These are phyloP conservation scores for Musa acuminata DNA, from an alignment of 176 grass and related monocot genomes.

Conservation along the genomic window DNA sequence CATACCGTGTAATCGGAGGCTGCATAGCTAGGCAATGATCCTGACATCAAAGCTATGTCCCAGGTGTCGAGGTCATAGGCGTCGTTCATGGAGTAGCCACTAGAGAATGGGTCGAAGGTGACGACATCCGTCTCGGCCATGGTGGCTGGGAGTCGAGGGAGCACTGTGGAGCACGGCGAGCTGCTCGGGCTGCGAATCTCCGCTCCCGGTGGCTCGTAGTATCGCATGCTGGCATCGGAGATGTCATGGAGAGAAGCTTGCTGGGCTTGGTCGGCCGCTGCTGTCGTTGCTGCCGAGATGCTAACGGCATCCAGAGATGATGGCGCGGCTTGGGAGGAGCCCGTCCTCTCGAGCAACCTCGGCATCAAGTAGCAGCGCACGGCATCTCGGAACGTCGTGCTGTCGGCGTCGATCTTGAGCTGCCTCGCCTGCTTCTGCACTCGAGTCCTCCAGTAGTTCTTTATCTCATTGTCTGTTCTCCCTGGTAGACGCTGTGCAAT, in stretches of 20 bases:
- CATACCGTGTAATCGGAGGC: not conserved
- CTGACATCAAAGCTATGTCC: not conserved
- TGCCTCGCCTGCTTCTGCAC: conserved; percentile 16
- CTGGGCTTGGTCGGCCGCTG: too few species aligned
- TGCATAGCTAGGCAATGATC: not conserved
- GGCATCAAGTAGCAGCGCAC: conserved; percentile 11
- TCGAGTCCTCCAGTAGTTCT: conserved; percentile 18
- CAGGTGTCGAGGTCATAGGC: not conserved
- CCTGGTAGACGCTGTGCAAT: conserved; percentile 13
- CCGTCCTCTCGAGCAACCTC: conserved; percentile 6
- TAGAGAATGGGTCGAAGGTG: not conserved
- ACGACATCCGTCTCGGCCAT: not conserved
- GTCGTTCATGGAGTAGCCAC: not conserved
- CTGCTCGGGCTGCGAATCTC: not conserved
- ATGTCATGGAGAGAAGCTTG: too few species aligned
- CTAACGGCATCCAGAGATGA: not conserved
- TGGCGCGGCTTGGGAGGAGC: not conserved
- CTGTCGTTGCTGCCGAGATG: not conserved
- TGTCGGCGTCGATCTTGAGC: conserved; percentile 17
- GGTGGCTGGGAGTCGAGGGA: not conserved
- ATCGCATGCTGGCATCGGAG: not conserved
- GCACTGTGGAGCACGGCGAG: not conserved
- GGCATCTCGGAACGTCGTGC: not conserved
- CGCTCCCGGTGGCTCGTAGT: not conserved
- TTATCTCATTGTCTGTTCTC: conserved; percentile 17